Conservation (phyloP, 257 asterid species). For the Salvia rosmarinus region DNA sequence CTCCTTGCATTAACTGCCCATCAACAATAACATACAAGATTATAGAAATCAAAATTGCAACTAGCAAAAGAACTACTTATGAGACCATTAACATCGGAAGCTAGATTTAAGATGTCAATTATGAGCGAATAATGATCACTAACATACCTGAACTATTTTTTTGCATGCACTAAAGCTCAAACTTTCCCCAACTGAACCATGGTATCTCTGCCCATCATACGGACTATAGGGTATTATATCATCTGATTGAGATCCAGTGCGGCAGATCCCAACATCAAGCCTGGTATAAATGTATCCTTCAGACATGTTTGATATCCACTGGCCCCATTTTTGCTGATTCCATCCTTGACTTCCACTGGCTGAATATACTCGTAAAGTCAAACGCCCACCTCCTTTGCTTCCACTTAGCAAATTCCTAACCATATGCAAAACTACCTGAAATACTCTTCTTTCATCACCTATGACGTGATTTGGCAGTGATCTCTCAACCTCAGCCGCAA, state of each 20-base stretch:
- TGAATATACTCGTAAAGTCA: constrained; percentile 55
- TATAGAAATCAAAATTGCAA: background rate
- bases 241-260: constrained; percentile 41
- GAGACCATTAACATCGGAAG: background rate
- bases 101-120: background rate
- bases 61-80: background rate
- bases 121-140: constrained; percentile 9
- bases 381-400: constrained; percentile 59
- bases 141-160: constrained; percentile 82
- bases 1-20: constrained; percentile 96
- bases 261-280: constrained; percentile 63
- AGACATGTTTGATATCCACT: constrained; percentile 60
- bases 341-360: constrained; percentile 60
- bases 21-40: background rate
- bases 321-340: constrained; percentile 66
- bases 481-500: constrained; percentile 70
- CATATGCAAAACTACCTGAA: constrained; percentile 87
- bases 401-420: constrained; percentile 71
- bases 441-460: constrained; percentile 92
- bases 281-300: constrained; percentile 57
- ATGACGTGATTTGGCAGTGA: constrained; percentile 72
- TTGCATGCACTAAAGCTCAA: constrained; percentile 86
- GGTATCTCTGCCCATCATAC: constrained; percentile 41
- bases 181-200: constrained; percentile 59
- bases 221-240: constrained; percentile 30